These are phyloP conservation scores for Kuraishia floccosa DNA, from an alignment of 805 yeast genomes.

Conservation along the genomic window DNA sequence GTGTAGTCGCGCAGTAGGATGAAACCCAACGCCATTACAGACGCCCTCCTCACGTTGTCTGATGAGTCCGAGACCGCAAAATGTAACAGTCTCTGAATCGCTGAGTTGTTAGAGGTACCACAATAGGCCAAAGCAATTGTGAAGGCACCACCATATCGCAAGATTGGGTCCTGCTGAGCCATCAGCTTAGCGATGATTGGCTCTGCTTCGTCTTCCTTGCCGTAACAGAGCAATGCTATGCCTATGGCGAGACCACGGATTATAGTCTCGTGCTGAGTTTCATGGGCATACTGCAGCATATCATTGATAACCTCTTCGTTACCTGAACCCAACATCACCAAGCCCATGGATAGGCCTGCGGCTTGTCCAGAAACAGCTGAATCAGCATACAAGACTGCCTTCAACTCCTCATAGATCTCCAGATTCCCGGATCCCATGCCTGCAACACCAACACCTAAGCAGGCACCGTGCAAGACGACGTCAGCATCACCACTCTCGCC, in stretches of 20 bases:
- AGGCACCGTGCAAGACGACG: constrained; percentile 89
- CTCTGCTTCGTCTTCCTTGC: constrained; percentile 76
- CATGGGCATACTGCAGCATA: constrained; percentile 85
- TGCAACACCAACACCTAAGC: constrained; percentile 91
- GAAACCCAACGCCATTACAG: constrained; percentile 87
- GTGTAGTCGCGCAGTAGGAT: constrained; percentile 82
- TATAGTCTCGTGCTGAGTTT: constrained; percentile 92
- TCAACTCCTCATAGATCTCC: constrained; percentile 68
- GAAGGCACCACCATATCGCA: constrained; percentile 94
- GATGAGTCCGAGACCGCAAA: constrained; percentile 94
- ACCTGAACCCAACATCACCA: constrained; percentile 90
- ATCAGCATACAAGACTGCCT: constrained; percentile 76
- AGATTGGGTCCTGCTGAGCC: constrained; percentile 65
- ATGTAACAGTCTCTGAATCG: constrained; percentile 79
- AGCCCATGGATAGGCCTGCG: constrained; percentile 93
- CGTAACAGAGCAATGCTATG: constrained; percentile 76
- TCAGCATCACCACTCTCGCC: constrained; percentile 44
- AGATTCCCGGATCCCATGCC: constrained; percentile 85
- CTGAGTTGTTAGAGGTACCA: constrained; percentile 87
- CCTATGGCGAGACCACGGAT: constrained; percentile 90
- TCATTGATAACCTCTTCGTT: constrained; percentile 56
- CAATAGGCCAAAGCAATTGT: constrained; percentile 93
- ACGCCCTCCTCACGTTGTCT: constrained; percentile 94
- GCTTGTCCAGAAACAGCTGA: constrained; percentile 94
- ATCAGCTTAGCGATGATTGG: constrained; percentile 52